Evolutionary conservation across 2,329 filamentous ascomycete species (phyloP).

Genomic region (Aspergillus sp.): DNA sequence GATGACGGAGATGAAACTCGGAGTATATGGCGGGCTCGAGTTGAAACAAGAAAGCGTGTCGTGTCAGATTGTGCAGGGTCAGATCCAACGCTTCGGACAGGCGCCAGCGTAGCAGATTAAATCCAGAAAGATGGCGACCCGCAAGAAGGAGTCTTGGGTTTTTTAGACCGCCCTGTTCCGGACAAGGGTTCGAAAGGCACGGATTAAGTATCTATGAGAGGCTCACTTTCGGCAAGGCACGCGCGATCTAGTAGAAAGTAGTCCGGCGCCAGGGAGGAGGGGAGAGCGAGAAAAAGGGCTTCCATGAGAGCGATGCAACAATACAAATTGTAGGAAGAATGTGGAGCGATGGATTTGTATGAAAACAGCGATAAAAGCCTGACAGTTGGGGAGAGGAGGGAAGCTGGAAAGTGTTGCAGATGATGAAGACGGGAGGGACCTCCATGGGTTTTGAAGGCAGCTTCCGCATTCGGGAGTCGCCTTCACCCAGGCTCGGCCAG

Average conservation of each 20-base stretch:
- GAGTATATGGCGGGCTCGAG: slow-evolving; percentile 1
- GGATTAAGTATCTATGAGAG: slow-evolving; percentile 4
- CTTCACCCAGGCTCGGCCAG: background rate
- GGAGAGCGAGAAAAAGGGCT: background rate
- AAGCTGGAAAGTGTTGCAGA: background rate
- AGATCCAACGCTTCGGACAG: background rate
- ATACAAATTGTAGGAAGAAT: background rate
- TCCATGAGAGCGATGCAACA: background rate
- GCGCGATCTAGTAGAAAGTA: slow-evolving; percentile 7
- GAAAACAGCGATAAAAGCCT: background rate
- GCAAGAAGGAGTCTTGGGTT: background rate
- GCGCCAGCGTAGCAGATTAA: slow-evolving; percentile 1
- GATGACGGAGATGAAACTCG: slow-evolving; percentile 10
- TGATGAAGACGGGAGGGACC: slow-evolving; percentile 1
- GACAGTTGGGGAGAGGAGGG: background rate
- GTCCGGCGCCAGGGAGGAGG: slow-evolving; percentile 3
- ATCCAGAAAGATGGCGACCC: background rate
- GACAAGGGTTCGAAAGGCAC: slow-evolving; percentile 4
- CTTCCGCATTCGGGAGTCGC: slow-evolving; percentile 2
- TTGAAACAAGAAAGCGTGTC: slow-evolving; percentile 10
- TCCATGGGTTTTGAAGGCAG: background rate
- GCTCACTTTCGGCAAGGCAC: slow-evolving; percentile 9
- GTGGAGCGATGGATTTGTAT: background rate
- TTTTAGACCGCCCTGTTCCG: background rate
- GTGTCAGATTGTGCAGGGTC: background rate